Evolutionary conservation across 495 filamentous ascomycete species (phyloP), one percentile per base, ranked within the genome.

Genomic region (Copromyces sp.): DNA sequence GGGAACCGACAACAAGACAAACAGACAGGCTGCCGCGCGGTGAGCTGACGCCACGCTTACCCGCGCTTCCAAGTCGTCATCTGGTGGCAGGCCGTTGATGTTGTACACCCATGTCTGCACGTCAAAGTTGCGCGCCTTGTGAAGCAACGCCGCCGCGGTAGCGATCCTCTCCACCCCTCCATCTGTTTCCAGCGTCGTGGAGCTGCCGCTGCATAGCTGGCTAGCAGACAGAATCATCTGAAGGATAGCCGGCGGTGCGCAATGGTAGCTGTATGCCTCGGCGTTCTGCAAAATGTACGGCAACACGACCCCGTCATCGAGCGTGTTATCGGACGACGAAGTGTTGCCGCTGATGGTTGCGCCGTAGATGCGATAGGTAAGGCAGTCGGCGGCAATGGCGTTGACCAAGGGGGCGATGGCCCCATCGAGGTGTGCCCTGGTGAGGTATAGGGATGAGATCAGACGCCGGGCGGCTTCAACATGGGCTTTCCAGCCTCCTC

Each of bases 401-500:
- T 86, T 82, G 17, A 79, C 75, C 17, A 81, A 72, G 76, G 83
- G 20, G 42, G 69, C 72, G 74, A 81, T 75, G 71, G 75, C 39
- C 79, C 42, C 39, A 76, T 84, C 75, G 71, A 77, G 45, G 75
- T 74, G 24, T 71, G 29, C 71, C 73, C 9, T 74, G 20, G 68
- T 78, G 61, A 12, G 77, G 53, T 53, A 75, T 65, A 76, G 76
- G 42, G 70, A 78, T 73, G 72, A 53, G 69, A 87, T 82, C 4
- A 88, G 76, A 11, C 76, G 80, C 41, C 83, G 82, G 3, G 84
- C 86, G 3, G 83, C 85, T 72, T 85, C 80, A 53, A 89, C 80
- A 74, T 89, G 88, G 70, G 80, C 78, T 39, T 86, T 84, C 88
- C 88, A 89, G 9, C 81, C 82, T 32, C 85, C 84, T 69, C 81